Conservation (phyloP, 2,329 filamentous ascomycete species). For the Ophiosphaerella korrae region DNA sequence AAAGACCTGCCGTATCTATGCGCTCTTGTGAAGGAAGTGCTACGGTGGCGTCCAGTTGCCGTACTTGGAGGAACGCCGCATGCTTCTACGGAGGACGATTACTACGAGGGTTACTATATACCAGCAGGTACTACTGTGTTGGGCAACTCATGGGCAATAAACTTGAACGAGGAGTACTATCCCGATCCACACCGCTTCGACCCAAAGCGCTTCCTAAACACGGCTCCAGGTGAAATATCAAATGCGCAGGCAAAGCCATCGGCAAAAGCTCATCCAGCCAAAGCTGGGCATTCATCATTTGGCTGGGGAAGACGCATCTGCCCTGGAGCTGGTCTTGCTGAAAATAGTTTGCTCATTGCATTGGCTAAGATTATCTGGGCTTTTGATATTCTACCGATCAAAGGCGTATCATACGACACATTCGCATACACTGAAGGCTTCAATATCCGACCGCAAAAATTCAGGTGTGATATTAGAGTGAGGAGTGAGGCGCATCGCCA, state of each 20-base stretch:
- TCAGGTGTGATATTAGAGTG: slow-evolving; percentile 41
- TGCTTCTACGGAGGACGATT: slow-evolving; percentile 55
- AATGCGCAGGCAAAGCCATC: slow-evolving; percentile 18
- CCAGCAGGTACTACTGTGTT: slow-evolving; percentile 55
- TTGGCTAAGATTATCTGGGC: slow-evolving; percentile 43
- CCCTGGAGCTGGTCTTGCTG: slow-evolving; percentile 38
- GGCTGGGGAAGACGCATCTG: slow-evolving; percentile 44
- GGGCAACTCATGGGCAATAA: slow-evolving; percentile 53
- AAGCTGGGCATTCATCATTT: slow-evolving; percentile 41
- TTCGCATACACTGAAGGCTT: slow-evolving; percentile 51
- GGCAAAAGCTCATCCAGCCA: slow-evolving; percentile 36
- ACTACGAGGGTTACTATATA: slow-evolving; percentile 56
- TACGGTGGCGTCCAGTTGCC: slow-evolving; percentile 47
- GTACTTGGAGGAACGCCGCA: slow-evolving; percentile 55
- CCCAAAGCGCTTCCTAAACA: slow-evolving; percentile 48
- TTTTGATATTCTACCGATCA: slow-evolving; percentile 39
- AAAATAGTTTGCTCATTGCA: slow-evolving; percentile 40
- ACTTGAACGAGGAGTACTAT: slow-evolving; percentile 50
- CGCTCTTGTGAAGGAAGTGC: slow-evolving; percentile 46
- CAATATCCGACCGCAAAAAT: slow-evolving; percentile 46
- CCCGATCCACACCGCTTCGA: slow-evolving; percentile 48
- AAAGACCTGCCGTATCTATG: slow-evolving; percentile 45
- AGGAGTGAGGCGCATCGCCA: slow-evolving; percentile 37
- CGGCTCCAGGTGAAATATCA: slow-evolving; percentile 18
- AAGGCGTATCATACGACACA: slow-evolving; percentile 44